Evolutionary conservation across 768 basidiomycete genomes (phyloP), one percentile per base, ranked within the genome.

Genomic region (Mycena amicta): DNA sequence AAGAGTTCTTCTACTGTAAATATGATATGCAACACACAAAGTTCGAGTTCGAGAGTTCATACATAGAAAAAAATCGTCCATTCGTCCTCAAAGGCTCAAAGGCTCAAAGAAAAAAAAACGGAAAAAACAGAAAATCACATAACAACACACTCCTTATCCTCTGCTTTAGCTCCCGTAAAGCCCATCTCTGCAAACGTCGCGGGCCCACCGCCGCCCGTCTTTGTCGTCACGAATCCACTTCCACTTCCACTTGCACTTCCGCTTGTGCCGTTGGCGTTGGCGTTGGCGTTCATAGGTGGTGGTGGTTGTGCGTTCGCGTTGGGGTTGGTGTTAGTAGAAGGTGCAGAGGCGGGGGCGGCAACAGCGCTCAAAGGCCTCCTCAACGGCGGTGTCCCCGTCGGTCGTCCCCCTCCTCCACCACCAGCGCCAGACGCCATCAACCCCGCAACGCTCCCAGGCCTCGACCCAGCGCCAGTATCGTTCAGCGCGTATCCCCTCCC

Each of bases 161-260:
- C 86, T 43, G 85, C 82, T 67, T 89, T 91, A 26, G 80, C 83
- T 13, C 88, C 87, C 29, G 87, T 83, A 67, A 94, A 89, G 0
- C 95, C 95, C 94, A 97, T 95, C 78, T 96, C 94, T 22, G 88
- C 90, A 74, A 97, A 95, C 43, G 93, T 95, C 67, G 87, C 80
- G 1, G 90, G 83, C 1, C 86, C 25, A 50, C 54, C 43, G 2
- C 64, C 59, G 27, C 57, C 57, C 37, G 46, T 53, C 47, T 28
- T 71, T 4, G 49, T 43, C 58, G 23, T 47, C 39, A 50, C 51
- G 45, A 51, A 31, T 47, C 43, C 59, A 28, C 47, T 49, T 23
- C 13, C 71, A 23, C 22, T n/a, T 13, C 43, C 43, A 45, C 20
- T 45, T 13, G 13, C 15, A 23, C 12, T 13, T 15, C 8, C 8